Base-by-base conservation (phyloP, 176 grass and related monocot species). In the Pharus latifolius region DNA sequence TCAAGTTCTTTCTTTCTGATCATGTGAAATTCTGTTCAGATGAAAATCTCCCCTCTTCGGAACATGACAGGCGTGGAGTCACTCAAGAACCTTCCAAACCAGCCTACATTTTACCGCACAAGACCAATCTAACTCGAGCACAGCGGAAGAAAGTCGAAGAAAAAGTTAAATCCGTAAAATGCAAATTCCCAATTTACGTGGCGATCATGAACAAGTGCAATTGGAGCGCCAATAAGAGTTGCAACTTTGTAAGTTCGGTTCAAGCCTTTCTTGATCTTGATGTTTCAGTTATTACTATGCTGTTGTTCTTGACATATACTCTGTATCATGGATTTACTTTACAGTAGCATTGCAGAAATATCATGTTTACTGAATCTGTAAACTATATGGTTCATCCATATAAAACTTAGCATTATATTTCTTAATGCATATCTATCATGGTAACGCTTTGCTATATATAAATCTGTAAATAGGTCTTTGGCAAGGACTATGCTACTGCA, bases 121-220 rank as follows among this genome's bases (percentile, higher is more conserved):
- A 6, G 51, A 2, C 13, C 2, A 5, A 11, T 42, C 47, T 69
- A 61, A 60, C 80, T 60, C 16, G 17, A 49, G 40, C 10, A 12
- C 81, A 83, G 15, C 37, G 77, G 65, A 70, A 47, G 66, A 72
- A 49, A 7, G 42, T 78, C 18, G 50, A 70, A 41, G 38, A 84
- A 40, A 56, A 29, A 70, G 67, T 72, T 41, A 23, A 32, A 64
- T 26, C 65, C 32, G 77, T 70, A 22, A 27, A 18, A 23, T 77
- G 72, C 1, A 5, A 69, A 48, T 9, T 20, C 24, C 65, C 56
- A 19, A 6, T 83, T 41, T 83, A 69, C 40, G 80, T 77, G 11
- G 65, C 65, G 19, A 28, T 31, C 46, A 65, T 77, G 73, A 63
- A 76, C 26, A 71, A 56, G 5, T 60, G 67, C 48, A 70, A 70